Evolutionary conservation across 257 asterid genomes (phyloP).

Genomic region (Osmanthus fragrans): DNA sequence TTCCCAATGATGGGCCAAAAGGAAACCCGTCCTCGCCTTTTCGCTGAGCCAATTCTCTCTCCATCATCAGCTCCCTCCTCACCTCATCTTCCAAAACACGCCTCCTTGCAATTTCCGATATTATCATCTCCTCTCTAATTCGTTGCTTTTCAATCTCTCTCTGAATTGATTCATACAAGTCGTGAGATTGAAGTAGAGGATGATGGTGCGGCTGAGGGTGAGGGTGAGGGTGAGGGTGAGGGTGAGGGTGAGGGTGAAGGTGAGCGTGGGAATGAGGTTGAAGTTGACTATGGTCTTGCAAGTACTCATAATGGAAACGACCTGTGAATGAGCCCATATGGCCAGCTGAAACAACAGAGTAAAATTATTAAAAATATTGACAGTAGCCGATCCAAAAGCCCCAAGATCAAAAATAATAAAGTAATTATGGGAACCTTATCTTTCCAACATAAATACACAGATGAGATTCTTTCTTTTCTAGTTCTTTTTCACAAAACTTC

Average conservation of each 20-base stretch:
- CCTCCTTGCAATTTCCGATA: slow-evolving; percentile 48
- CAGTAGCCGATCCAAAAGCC: neutral
- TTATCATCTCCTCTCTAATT: slow-evolving; percentile 58
- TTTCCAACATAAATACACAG: slow-evolving; percentile 1
- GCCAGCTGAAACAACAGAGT: slow-evolving; percentile 38
- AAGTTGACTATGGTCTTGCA: no score
- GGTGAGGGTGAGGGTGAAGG: neutral
- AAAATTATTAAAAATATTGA: neutral
- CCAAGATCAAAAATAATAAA: neutral
- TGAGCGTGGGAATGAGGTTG: neutral
- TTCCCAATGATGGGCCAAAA: slow-evolving; percentile 23
- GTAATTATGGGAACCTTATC: neutral
- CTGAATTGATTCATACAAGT: slow-evolving; percentile 28
- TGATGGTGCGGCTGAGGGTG: slow-evolving; percentile 11
- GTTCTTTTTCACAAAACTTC: neutral
- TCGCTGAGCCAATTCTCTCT: slow-evolving; percentile 38
- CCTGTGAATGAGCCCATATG: slow-evolving; percentile 24
- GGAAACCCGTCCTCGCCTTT: slow-evolving; percentile 26
- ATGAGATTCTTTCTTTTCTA: neutral
- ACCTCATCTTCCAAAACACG: slow-evolving; percentile 61
- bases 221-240: neutral
- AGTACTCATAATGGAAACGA: neutral
- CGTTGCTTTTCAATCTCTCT: slow-evolving; percentile 54
- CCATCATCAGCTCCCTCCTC: slow-evolving; percentile 55
- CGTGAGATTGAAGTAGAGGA: slow-evolving; percentile 15